Conservation (phyloP, 192 early-diverging fungal species). For the Lobosporangium transversale region DNA sequence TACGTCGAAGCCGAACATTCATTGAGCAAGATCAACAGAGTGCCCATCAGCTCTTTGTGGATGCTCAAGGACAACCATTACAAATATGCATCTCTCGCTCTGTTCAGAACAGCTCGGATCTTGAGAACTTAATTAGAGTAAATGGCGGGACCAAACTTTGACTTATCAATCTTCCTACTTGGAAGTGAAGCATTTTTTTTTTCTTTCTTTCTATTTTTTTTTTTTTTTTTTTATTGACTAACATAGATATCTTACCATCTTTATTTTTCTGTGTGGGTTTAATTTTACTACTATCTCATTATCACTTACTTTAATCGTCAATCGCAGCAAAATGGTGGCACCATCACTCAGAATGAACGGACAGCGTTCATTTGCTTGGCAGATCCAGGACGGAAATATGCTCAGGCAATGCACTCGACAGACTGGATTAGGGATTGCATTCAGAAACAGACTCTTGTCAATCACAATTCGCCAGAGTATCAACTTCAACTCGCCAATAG, state of each 20-base stretch:
- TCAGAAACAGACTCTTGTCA: background rate
- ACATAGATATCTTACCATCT: background rate
- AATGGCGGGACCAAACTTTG: background rate
- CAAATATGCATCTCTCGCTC: slow-evolving; percentile 22
- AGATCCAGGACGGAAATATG: slow-evolving; percentile 12
- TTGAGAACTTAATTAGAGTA: slow-evolving; percentile 23
- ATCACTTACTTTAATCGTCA: too few relatives aligned
- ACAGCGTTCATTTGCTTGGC: slow-evolving; percentile 15
- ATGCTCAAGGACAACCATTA: slow-evolving; percentile 6
- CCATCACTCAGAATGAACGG: background rate
- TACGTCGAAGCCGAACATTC: too few relatives aligned
- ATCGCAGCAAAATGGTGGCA: slow-evolving; percentile 19
- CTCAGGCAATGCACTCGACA: slow-evolving; percentile 14
- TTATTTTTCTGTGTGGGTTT: background rate
- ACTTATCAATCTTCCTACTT: background rate
- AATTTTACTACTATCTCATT: too few relatives aligned
- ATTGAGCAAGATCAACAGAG: too few relatives aligned
- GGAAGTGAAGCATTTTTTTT: background rate
- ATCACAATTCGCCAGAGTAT: slow-evolving; percentile 5
- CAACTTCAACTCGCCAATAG: background rate
- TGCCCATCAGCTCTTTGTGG: too few relatives aligned
- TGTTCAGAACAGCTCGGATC: background rate
- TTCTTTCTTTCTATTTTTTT: background rate
- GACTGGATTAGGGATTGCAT: slow-evolving; percentile 27
- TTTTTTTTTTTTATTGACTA: too few relatives aligned